These are phyloP conservation scores for Cordyceps javanica DNA, from an alignment of 2,329 filamentous ascomycete species.

Conservation along the genomic window DNA sequence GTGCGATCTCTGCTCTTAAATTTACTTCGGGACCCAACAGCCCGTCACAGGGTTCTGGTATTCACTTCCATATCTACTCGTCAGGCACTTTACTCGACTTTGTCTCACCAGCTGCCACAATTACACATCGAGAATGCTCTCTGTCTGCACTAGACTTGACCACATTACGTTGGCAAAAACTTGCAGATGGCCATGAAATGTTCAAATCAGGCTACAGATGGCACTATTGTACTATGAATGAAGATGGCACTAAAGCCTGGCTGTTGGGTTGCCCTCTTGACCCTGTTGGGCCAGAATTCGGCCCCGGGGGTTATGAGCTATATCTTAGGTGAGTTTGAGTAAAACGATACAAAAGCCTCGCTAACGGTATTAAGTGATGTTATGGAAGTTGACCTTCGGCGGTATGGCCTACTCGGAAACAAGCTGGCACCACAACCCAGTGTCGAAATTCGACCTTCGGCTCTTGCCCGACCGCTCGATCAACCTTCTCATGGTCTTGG, in stretches of 20 bases:
- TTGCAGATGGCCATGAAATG: constrained; percentile 90
- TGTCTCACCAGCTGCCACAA: constrained; percentile 84
- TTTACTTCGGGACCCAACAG: constrained; percentile 78
- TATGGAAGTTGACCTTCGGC: constrained; percentile 84
- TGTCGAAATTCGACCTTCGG: constrained; percentile 42
- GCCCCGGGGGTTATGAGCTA: constrained; percentile 71
- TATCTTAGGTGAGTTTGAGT: constrained; percentile 56
- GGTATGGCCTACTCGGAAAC: constrained; percentile 85
- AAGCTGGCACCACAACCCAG: constrained; percentile 54
- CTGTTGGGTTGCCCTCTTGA: constrained; percentile 87
- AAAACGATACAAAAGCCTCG: neutral
- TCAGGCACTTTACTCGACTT: constrained; percentile 91
- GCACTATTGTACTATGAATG: constrained; percentile 97
- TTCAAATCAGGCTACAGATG: constrained; percentile 90
- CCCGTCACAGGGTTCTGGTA: constrained; percentile 82
- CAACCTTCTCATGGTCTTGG: constrained; percentile 66
- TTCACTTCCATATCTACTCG: constrained; percentile 92
- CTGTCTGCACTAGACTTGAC: constrained; percentile 83
- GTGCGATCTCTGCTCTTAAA: constrained; percentile 81
- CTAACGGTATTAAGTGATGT: constrained; percentile 58
- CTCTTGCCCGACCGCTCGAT: constrained; percentile 41
- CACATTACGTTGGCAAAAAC: constrained; percentile 84
- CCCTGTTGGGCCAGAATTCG: constrained; percentile 55
- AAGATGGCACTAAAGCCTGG: constrained; percentile 94
- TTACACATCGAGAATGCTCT: constrained; percentile 80